Percentiles rank a stretch among this genome's conserved stretches.
Evolutionary conservation across 805 yeast genomes (phyloP).

Genomic region (Wickerhamiella spandovensis): DNA sequence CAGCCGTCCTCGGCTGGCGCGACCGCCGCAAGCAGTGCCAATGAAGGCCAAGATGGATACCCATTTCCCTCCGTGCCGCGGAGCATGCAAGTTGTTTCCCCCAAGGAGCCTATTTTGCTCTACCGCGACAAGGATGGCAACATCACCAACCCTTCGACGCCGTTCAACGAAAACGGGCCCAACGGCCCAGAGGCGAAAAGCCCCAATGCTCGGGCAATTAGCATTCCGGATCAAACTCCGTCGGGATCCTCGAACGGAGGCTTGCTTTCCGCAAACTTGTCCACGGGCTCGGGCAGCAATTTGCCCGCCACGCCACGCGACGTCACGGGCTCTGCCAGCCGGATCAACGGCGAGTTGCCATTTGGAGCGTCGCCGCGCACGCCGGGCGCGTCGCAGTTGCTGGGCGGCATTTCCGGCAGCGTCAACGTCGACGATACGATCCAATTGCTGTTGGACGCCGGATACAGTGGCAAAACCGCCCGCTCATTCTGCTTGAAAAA

Average conservation of each 20-base stretch:
- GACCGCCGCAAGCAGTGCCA: background rate
- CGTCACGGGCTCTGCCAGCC: constrained; percentile 2
- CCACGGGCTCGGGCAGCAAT: background rate
- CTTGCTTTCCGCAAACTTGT: background rate
- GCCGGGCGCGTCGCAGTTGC: constrained; percentile 21
- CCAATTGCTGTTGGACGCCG: constrained; percentile 86
- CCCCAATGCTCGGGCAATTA: background rate
- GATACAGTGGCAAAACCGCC: constrained; percentile 88
- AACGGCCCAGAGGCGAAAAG: background rate
- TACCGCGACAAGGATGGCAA: constrained; percentile 36
- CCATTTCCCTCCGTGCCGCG: constrained; percentile 17
- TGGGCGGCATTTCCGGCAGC: constrained; percentile 20
- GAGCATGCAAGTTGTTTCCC: constrained; percentile 50
- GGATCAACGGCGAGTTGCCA: constrained; percentile 15
- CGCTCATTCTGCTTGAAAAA: constrained; percentile 74
- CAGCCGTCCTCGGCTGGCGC: background rate
- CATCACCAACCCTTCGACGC: constrained; percentile 8
- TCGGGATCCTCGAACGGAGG: constrained; percentile 1
- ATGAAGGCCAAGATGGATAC: constrained; percentile 29
- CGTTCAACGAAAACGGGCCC: constrained; percentile 10
- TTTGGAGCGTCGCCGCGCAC: constrained; percentile 17
- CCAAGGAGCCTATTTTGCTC: constrained; percentile 60
- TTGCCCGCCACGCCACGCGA: background rate
- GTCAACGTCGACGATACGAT: constrained; percentile 74
- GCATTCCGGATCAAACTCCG: background rate